Evolutionary conservation across 768 basidiomycete species (phyloP), one percentile per base, ranked within the genome.

Genomic region (Suillus decipiens): DNA sequence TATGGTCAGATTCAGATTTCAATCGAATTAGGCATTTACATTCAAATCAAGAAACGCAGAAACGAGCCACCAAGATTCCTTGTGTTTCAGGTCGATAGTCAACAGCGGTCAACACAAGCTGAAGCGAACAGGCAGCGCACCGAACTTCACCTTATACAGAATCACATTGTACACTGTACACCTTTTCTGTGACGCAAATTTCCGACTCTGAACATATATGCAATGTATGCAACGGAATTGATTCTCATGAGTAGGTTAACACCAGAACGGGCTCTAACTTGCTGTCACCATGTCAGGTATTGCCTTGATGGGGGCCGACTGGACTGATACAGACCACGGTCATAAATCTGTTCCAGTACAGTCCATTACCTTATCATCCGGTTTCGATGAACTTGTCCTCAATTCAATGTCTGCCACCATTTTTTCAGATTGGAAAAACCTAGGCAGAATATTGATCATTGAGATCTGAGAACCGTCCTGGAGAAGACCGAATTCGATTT

Each of bases 21-120:
- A 72, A 61, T 75, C 73, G 74, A 71, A 75, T 75, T 67, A 66
- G 39, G 63, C 64, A 66, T 48, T 55, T 53, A 33, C 19, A 34
- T 53, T 53, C 51, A 53, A 51, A 51, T 33, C 50, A 33, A 53
- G 33, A 53, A 33, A 33, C 10, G 51, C 2, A 53, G 19, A 36
- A 54, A n/a, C n/a, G n/a, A n/a, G n/a, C n/a, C n/a, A n/a, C n/a
- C 33, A 33, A 54, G 19, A n/a, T 51, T 33, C 31, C 50, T 31
- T 50, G 43, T 59, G 42, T 61, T 50, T 54, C 47, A 45, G 47
- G n/a, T n/a, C n/a, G n/a, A n/a, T n/a, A n/a, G n/a, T n/a, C n/a
- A 60, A 41, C 58, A 34, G n/a, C 59, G 51, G 36, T 45, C 19
- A 43, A 43, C 42, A n/a, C 42, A 43, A n/a, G 10, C 33, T 48